Evolutionary conservation across 2,329 filamentous ascomycete genomes (phyloP), one percentile per base, ranked within the genome.

Genomic region (Trichothecium sympodiale): DNA sequence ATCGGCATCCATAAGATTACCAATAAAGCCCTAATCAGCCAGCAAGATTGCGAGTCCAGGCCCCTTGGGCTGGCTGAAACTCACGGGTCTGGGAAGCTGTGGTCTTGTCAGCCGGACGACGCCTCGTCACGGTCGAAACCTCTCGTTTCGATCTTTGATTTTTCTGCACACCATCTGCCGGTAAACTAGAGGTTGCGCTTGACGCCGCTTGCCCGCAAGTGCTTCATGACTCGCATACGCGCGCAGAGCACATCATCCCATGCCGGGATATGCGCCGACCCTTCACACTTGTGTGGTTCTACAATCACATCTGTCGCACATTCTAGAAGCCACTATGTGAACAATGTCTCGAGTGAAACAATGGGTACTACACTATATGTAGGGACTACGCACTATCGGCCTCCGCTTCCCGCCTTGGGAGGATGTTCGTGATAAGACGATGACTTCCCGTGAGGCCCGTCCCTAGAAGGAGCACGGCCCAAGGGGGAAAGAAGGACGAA

Each of bases 171-270:
- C 15, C 30, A 5, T 14, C 15, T 32, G 8, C 30, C 30, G 17
- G 17, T 32, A 17, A 15, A 17, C 17, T 17, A 6, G n/a, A 25
- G 32, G 16, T 25, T 15, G 5, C 17, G 23, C 10, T 25, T 25
- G 10, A 25, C 20, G 20, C 20, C 20, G 20, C 20, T 25, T 25
- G 10, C 20, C 20, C 20, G 10, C 20, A 25, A 10, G 20, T 10
- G 20, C n/a, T 25, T 10, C 6, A 28, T 35, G 33, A 35, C 33
- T 28, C 16, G 33, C 33, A 35, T 35, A 35, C 33, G 33, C 23
- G 20, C 20, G 20, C 20, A 23, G 14, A 35, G 15, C 7, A 9
- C 23, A 20, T 20, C 14, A 10, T 17, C 5, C 17, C 17, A 17
- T 32, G 17, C 30, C n/a, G n/a, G 16, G n/a, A 17, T 32, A 17